A percentile compares a stretch with the other conserved stretches of the same genome.
These are phyloP conservation scores for Pestalotiopsis sp. DNA, from an alignment of 2,329 filamentous ascomycete species.

Conservation along the genomic window DNA sequence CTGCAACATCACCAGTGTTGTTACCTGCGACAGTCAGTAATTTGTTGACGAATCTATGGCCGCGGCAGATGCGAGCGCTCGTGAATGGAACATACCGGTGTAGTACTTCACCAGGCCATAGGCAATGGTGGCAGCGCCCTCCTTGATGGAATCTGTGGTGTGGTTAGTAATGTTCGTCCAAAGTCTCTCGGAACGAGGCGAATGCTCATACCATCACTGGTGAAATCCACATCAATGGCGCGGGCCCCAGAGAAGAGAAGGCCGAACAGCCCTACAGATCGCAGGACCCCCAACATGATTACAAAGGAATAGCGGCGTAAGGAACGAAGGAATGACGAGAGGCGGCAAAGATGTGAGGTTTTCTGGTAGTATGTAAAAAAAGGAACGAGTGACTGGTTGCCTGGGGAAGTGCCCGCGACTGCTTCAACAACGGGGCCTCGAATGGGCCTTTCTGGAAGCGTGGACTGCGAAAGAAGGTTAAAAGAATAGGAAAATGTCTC, in stretches of 20 bases:
- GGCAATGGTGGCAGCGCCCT: constrained; percentile 49
- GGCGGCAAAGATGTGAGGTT: background rate
- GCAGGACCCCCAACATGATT: constrained; percentile 4
- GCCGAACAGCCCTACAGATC: constrained; percentile 8
- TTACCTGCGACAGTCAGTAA: constrained; percentile 43
- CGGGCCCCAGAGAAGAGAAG: constrained; percentile 1
- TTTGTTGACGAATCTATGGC: background rate
- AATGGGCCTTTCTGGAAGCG: background rate
- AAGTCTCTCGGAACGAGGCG: background rate
- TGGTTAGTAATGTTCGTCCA: background rate
- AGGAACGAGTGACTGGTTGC: constrained; percentile 8
- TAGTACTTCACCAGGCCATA: constrained; percentile 53
- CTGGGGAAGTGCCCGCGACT: background rate
- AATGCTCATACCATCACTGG: constrained; percentile 1
- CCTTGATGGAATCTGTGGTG: constrained; percentile 15
- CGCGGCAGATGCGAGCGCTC: background rate
- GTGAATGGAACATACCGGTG: constrained; percentile 27
- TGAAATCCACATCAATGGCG: constrained; percentile 7
- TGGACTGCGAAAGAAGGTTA: background rate
- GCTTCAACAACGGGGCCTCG: background rate
- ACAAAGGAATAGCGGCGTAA: background rate
- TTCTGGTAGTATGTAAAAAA: background rate
- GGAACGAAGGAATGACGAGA: background rate
- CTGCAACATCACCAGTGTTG: constrained; percentile 60
- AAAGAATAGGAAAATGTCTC: constrained; percentile 3